Conservation (phyloP, 257 asterid genomes). For the Prunella vulgaris region DNA sequence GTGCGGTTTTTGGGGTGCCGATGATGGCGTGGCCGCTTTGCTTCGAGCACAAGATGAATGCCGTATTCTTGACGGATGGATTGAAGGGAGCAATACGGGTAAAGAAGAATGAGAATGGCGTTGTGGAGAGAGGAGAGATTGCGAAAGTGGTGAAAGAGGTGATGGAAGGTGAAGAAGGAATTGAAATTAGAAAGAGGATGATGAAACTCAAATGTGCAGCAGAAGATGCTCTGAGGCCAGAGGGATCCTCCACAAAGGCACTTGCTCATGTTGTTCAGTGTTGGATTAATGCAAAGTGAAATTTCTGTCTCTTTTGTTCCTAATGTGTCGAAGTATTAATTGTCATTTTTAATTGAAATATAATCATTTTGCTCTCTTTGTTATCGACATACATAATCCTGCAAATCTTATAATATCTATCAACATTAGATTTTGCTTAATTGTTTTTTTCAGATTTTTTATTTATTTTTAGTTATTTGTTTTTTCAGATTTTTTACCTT, state of each 20-base stretch:
- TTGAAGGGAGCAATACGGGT: conserved; percentile 16
- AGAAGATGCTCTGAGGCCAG: neutral
- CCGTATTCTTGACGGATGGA: conserved; percentile 10
- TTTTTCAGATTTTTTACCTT: too few species aligned
- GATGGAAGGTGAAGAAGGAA: too few species aligned
- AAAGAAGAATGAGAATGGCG: conserved; percentile 15
- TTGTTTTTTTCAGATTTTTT: too few species aligned
- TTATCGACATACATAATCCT: too few species aligned
- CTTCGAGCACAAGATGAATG: conserved; percentile 26
- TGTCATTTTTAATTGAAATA: too few species aligned
- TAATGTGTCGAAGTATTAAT: too few species aligned
- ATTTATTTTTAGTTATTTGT: too few species aligned
- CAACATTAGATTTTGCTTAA: too few species aligned
- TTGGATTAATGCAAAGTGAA: neutral
- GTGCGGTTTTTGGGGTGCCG: conserved; percentile 21
- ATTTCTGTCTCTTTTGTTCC: too few species aligned
- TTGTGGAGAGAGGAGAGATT: conserved; percentile 23
- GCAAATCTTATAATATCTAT: too few species aligned
- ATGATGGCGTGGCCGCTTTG: conserved; percentile 24
- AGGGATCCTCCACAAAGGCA: conserved; percentile 10
- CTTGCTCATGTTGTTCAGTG: conserved; percentile 1
- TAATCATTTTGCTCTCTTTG: too few species aligned
- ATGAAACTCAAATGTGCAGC: neutral
- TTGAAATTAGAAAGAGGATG: neutral
- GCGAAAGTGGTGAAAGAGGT: neutral